phyloP scores from a whole-genome alignment of 345 rosid species.

The Euclidium syriacum region DNA sequence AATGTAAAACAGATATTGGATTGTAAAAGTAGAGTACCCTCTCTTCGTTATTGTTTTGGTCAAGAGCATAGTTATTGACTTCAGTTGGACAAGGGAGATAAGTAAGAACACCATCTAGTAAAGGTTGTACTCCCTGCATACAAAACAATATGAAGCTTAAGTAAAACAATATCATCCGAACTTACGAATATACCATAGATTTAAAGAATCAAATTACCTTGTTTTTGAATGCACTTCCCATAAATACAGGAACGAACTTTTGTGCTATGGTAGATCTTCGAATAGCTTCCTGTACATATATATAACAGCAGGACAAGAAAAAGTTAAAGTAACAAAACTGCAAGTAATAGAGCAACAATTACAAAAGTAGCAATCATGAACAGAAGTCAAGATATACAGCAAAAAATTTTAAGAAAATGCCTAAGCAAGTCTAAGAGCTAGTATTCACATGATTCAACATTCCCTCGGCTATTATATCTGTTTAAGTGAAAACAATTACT shows the following conservation, averaged over 20 bases:
- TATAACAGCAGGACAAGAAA: neutral
- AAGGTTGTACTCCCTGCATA: constrained; percentile 89
- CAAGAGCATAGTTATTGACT: constrained; percentile 91
- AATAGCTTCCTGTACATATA: constrained; percentile 65
- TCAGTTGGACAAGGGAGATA: constrained; percentile 90
- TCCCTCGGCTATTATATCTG: neutral
- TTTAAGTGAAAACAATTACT: neutral
- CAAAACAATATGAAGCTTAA: neutral
- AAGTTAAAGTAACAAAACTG: neutral
- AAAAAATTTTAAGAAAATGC: neutral
- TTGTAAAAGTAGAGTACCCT: constrained; percentile 49
- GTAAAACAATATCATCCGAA: neutral
- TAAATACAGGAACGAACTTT: constrained; percentile 91
- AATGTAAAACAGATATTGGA: neutral
- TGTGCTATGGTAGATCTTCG: constrained; percentile 93
- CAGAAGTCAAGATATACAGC: neutral
- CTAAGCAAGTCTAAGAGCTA: neutral
- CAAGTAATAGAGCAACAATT: neutral
- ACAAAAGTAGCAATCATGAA: neutral
- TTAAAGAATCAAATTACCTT: constrained; percentile 49
- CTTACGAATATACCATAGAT: neutral
- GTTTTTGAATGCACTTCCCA: constrained; percentile 99
- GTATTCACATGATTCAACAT: constrained; percentile 1
- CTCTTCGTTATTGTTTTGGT: constrained; percentile 81
- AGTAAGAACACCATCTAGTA: constrained; percentile 79